phyloP scores from a whole-genome alignment of 306 rosid genomes.

The Crataegus laevigata region DNA sequence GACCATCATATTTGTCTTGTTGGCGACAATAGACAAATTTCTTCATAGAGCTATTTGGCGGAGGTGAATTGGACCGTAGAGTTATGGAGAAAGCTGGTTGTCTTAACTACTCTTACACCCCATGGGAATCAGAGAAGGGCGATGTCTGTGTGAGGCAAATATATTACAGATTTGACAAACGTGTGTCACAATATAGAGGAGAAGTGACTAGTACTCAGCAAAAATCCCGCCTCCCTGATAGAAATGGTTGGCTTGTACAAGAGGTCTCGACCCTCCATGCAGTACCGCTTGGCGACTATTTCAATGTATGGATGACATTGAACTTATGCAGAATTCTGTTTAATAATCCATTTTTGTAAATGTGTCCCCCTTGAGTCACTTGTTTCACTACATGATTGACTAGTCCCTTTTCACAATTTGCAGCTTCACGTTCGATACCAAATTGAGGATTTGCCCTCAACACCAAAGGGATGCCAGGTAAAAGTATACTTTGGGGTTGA shows the following conservation, averaged over 20 bases:
- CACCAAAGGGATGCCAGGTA: constrained; percentile 49
- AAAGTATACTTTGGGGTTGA: constrained; percentile 68
- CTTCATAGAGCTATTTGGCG: constrained; percentile 67
- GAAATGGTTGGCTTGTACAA: constrained; percentile 70
- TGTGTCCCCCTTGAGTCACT: not conserved
- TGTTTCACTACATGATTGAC: constrained; percentile 7
- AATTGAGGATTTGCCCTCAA: constrained; percentile 52
- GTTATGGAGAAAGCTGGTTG: constrained; percentile 84
- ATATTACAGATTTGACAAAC: constrained; percentile 65
- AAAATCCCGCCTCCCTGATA: constrained; percentile 41
- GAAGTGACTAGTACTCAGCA: constrained; percentile 84
- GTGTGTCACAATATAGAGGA: constrained; percentile 59
- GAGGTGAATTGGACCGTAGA: constrained; percentile 69
- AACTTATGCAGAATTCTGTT: constrained; percentile 6
- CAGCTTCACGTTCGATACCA: constrained; percentile 86
- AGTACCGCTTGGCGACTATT: constrained; percentile 76
- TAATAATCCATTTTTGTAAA: constrained; percentile 2
- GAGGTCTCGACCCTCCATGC: constrained; percentile 89
- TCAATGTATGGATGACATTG: constrained; percentile 51
- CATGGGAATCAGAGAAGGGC: constrained; percentile 84
- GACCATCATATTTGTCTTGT: constrained; percentile 17
- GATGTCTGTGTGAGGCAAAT: constrained; percentile 61
- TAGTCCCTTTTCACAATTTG: constrained; percentile 22
- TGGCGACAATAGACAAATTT: constrained; percentile 46
- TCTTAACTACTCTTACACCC: constrained; percentile 61